Evolutionary conservation across 1,139 yeast species (phyloP), one percentile per base, ranked within the genome.

Genomic region (Lodderomyces pseudojiufengensis): DNA sequence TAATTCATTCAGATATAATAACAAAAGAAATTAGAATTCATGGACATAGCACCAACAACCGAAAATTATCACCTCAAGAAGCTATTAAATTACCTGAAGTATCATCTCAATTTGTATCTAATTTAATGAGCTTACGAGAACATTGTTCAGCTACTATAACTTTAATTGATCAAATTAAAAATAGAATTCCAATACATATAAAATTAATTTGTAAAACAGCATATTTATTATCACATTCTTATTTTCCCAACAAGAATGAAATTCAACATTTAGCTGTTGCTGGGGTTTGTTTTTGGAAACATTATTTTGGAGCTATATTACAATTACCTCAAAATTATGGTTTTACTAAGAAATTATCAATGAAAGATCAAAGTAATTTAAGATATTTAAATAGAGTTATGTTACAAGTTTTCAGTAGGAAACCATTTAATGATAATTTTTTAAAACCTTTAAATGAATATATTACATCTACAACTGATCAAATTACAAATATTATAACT

Each of bases 71-170:
- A 3, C 79, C 83, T 1, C 83, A 81, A 33, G 72, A 66, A 24
- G 96, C 97, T 1, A 85, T 92, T 42, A 84, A 81, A 46, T 88
- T 84, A 46, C 75, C 79, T 2, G 80, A 75, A 13, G 88, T 92
- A 0, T 73, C 94, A 14, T 59, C 64, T 1, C 68, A 72, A 29
- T 92, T 87, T 54, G 81, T 92, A 27, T 61, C 69, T 31, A 90
- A 92, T 49, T 67, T 94, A 52, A 85, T 85, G 61, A 65, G 67
- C 26, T 62, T 94, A 38, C 73, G 98, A 52, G 95, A 85, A 47
- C 68, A 71, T 31, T 68, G 87, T 0, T 76, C 84, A 12, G 78
- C 78, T 38, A 63, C 84, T 9, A 46, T 70, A 35, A 65, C 73
- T 8, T 51, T 83, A 5, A 44, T 69, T 25, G 55, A 55, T 61